phyloP scores from a whole-genome alignment of 495 filamentous ascomycete species.

The Xylaria scruposa region DNA sequence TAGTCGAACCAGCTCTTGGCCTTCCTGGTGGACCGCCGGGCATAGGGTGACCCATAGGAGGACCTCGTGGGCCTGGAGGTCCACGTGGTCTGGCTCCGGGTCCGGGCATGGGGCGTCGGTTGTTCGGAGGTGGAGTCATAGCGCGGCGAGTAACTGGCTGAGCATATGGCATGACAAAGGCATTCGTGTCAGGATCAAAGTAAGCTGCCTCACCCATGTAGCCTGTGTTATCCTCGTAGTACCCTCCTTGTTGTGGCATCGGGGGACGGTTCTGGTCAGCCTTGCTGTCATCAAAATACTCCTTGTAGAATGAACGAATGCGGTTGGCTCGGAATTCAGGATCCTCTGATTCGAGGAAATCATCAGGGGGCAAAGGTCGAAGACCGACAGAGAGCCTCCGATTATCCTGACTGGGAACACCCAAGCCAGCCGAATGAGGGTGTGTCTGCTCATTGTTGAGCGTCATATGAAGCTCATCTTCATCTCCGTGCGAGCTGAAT shows the following conservation, averaged over 20 bases:
- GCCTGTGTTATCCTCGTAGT: constrained; percentile 72
- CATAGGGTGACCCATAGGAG: constrained; percentile 46
- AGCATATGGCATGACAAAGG: constrained; percentile 79
- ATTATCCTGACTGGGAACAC: constrained; percentile 67
- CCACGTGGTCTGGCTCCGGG: constrained; percentile 40
- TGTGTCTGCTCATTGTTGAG: constrained; percentile 43
- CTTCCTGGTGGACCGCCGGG: constrained; percentile 45
- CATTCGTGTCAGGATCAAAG: constrained; percentile 77
- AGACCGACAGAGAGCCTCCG: constrained; percentile 85
- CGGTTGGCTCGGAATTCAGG: constrained; percentile 94
- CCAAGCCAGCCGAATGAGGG: constrained; percentile 47
- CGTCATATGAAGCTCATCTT: constrained; percentile 40
- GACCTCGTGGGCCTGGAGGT: constrained; percentile 38
- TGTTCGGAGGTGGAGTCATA: constrained; percentile 93
- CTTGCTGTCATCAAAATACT: constrained; percentile 94
- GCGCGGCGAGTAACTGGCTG: constrained; percentile 86
- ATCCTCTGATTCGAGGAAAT: constrained; percentile 72
- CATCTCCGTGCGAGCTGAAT: constrained; percentile 4
- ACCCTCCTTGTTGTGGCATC: constrained; percentile 47
- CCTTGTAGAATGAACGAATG: constrained; percentile 98
- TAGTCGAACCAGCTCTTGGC: constrained; percentile 52
- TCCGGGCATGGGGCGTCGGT: constrained; percentile 62
- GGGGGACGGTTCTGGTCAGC: constrained; percentile 55
- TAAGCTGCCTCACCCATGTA: constrained; percentile 68
- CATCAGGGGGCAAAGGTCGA: constrained; percentile 88